phyloP scores from a whole-genome alignment of 192 early-diverging fungal species.

The Linnemannia schmuckeri region DNA sequence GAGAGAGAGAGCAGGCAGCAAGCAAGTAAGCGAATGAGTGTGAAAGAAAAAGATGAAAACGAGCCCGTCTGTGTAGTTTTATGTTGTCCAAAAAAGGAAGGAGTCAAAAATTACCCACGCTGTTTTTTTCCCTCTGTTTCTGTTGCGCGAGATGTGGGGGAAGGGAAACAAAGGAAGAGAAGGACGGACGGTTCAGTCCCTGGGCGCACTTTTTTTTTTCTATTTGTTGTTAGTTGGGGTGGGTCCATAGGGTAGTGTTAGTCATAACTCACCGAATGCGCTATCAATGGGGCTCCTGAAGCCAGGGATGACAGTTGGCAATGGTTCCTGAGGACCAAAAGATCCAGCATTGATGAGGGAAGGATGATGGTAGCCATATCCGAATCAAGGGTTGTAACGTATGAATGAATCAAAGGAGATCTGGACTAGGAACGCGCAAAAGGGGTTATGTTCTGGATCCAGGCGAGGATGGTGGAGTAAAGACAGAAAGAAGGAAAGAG shows the following conservation, averaged over 20 bases:
- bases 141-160: neutral
- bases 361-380: too few relatives aligned
- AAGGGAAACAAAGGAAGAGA: neutral
- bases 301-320: neutral
- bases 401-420: too few relatives aligned
- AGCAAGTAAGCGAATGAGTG: neutral
- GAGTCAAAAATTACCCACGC: conserved; percentile 18
- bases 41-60: too few relatives aligned
- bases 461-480: neutral
- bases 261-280: neutral
- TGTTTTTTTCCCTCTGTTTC: neutral
- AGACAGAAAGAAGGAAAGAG: neutral
- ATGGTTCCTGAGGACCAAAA: neutral
- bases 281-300: neutral
- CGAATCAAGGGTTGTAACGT: too few relatives aligned
- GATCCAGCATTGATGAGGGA: too few relatives aligned
- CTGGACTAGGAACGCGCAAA: neutral
- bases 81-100: conserved; percentile 11
- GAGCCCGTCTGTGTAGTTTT: too few relatives aligned
- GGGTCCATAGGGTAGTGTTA: neutral
- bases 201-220: neutral
- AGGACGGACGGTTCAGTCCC: neutral
- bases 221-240: neutral
- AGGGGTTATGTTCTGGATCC: neutral
- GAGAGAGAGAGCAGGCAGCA: neutral